Base-by-base conservation (phyloP, 441 rosid genomes). In the Cnidoscolus chayamansa region DNA sequence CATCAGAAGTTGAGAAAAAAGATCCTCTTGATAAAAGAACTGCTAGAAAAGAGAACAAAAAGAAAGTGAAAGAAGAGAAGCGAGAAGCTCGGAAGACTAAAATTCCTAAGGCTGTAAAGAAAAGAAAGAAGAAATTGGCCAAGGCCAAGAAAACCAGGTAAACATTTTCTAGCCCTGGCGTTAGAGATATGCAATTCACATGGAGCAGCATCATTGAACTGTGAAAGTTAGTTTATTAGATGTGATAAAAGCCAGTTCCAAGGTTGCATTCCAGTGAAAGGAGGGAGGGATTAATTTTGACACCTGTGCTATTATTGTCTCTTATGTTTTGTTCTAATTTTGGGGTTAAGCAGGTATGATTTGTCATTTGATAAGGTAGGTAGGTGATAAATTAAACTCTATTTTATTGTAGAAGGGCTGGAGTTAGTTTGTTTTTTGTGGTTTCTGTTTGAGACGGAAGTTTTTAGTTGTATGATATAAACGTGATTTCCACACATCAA, bases 61-160 rank as follows among this genome's bases (percentile, higher is more conserved):
- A 86, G 96, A 92, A 90, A 81, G 98, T 95, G 2, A 95, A 86
- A 78, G 97, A 91, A 74, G 99, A 91, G 81, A 92, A 85, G 81
- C 83, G 96, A 78, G 97, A 92, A 60, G 81, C 89, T 49, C 80
- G 97, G 72, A 92, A 92, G 81, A 92, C 67, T 4, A 92, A 95
- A 81, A 84, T 82, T 59, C 98, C 95, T 1, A 95, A 92, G 83
- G 91, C 97, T 71, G 78, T 88, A 2, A 95, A 92, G 97, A 95
- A 91, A 78, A 84, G 96, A 71, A 90, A 91, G 87, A 93, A 91
- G 80, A 94, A 94, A 82, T n/a, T 90, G 63, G 86, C 92, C 63
- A 95, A 90, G 83, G 82, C 93, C 45, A 84, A 82, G 59, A 91
- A 88, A 81, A 86, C 91, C 7, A 85, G 98, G 79, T 93, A 80